Percentiles rank a stretch among this genome's conserved stretches.
Evolutionary conservation across 1,284 basidiomycete species (phyloP).

Genomic region (Pascua sp.): DNA sequence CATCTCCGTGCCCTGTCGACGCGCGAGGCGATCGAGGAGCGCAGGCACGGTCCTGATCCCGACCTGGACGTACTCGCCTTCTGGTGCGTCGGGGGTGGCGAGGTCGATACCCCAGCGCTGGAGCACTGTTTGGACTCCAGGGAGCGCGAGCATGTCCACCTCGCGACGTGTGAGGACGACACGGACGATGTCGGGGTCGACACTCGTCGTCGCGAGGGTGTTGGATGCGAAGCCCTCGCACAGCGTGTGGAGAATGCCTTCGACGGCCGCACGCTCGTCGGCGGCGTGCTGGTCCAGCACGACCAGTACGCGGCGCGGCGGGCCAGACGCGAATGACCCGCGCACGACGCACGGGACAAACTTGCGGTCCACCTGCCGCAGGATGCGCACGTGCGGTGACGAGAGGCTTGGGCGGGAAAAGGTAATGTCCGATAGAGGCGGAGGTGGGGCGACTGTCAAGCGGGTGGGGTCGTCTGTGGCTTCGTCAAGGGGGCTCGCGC

Average conservation of each 20-base stretch:
- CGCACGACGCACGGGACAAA: constrained; percentile 68
- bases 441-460: not conserved
- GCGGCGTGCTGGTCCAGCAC: constrained; percentile 94
- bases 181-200: constrained; percentile 48
- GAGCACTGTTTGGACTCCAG: constrained; percentile 51
- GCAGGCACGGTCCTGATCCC: constrained; percentile 42
- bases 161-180: constrained; percentile 66
- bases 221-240: constrained; percentile 61
- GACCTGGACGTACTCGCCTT: constrained; percentile 45
- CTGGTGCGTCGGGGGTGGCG: constrained; percentile 1
- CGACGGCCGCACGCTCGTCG: constrained; percentile 85
- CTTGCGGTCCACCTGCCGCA: constrained; percentile 83
- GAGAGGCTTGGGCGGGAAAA: constrained; percentile 54
- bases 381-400: constrained; percentile 53
- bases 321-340: constrained; percentile 20
- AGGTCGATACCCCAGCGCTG: constrained; percentile 70
- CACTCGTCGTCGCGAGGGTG: constrained; percentile 42
- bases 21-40: constrained; percentile 32
- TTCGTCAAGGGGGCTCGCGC: too few relatives aligned
- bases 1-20: constrained; percentile 31
- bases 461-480: not conserved
- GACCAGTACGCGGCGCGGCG: constrained; percentile 52
- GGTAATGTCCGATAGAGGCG: constrained; percentile 8
- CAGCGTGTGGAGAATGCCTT: constrained; percentile 67
- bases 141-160: constrained; percentile 52